Conservation (phyloP, 2,329 filamentous ascomycete species). For the Elsinoe batatas region DNA sequence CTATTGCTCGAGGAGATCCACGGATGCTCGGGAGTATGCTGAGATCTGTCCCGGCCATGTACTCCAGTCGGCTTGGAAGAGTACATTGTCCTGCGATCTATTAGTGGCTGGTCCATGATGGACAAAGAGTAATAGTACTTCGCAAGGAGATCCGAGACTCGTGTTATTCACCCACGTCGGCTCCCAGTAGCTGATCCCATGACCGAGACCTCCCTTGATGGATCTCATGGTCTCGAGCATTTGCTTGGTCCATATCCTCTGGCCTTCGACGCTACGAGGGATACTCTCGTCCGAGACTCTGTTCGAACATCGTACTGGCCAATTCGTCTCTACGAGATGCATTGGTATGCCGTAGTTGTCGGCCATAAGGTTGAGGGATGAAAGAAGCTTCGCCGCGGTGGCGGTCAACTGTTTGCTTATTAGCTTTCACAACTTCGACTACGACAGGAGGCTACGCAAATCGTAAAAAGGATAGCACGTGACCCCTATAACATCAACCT, state of each 20-base stretch:
- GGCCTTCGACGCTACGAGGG: constrained; percentile 21
- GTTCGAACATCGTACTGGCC: constrained; percentile 22
- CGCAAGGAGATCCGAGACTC: constrained; percentile 22
- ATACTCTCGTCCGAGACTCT: constrained; percentile 22
- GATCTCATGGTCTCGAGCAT: constrained; percentile 18
- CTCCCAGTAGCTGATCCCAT: constrained; percentile 27
- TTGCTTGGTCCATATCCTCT: constrained; percentile 22
- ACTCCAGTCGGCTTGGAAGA: constrained; percentile 26
- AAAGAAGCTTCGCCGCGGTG: constrained; percentile 23
- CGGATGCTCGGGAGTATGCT: constrained; percentile 24
- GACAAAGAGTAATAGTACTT: neutral
- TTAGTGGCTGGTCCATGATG: neutral
- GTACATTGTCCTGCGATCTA: constrained; percentile 18
- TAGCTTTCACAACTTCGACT: neutral
- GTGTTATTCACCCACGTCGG: constrained; percentile 26
- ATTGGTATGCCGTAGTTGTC: constrained; percentile 25
- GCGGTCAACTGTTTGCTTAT: constrained; percentile 15
- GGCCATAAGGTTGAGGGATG: constrained; percentile 21
- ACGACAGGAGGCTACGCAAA: constrained; percentile 5
- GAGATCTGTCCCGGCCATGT: constrained; percentile 18
- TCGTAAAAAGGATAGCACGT: constrained; percentile 27
- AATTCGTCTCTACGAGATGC: constrained; percentile 25
- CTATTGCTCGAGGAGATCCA: constrained; percentile 21
- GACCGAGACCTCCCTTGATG: constrained; percentile 19
- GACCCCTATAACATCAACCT: constrained; percentile 25